These are phyloP conservation scores for Trametes maxima DNA, from an alignment of 768 basidiomycete genomes.

Conservation along the genomic window DNA sequence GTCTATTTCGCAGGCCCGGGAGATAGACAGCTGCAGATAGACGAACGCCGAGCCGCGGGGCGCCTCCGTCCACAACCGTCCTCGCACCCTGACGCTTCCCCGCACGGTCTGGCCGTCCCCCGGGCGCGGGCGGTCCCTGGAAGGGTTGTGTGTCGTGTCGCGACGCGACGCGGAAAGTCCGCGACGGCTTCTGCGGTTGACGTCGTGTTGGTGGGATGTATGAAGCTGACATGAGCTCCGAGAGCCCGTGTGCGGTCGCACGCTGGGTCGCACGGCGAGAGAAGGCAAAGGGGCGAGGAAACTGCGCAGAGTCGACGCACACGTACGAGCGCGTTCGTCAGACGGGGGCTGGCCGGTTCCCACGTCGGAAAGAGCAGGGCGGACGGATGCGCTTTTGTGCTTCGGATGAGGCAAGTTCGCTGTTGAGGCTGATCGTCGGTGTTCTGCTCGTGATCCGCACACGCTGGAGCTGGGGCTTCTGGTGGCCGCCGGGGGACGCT, in stretches of 20 bases:
- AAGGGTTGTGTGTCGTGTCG: no score
- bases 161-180: no score
- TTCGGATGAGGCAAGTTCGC: background rate
- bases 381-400: background rate
- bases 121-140: no score
- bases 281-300: background rate
- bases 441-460: conserved; percentile 1
- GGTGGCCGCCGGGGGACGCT: no score
- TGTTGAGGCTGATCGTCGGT: background rate
- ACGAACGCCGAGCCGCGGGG: background rate
- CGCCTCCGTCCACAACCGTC: no score
- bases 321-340: background rate
- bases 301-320: background rate
- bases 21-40: background rate
- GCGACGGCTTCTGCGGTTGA: no score
- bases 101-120: no score
- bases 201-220: no score
- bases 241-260: no score
- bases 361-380: background rate
- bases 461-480: background rate
- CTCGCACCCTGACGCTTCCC: no score
- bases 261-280: background rate
- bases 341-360: background rate
- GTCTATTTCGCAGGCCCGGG: background rate
- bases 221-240: no score